Base-by-base conservation (phyloP, 2,329 filamentous ascomycete genomes). In the Pseudocercospora musae region DNA sequence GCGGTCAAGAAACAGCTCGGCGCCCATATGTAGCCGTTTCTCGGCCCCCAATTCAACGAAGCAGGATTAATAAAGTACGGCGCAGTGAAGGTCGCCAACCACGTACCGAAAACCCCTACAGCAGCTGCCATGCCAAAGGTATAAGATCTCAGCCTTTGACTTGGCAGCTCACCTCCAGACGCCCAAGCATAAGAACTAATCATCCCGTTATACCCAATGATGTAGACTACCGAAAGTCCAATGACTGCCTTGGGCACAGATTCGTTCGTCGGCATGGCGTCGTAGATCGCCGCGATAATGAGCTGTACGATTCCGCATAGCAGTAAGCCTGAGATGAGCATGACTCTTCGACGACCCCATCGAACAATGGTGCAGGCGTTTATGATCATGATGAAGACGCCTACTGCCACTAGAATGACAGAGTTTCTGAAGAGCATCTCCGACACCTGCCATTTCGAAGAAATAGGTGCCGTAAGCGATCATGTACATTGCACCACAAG, bases 31-130 rank as follows among this genome's bases (percentile, higher is more conserved):
- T 82, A 86, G 1, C 83, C 80, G 57, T 86, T 85, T 62, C 81
- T 81, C 0, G 84, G 84, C 0, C 84, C 84, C 84, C 84, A 87
- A 66, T 82, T 80, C 42, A 87, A 71, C 0, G 80, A 72, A 13
- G 75, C 71, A 0, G 82, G 81, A 65, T 86, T 86, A 72, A 87
- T 86, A 67, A 86, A 86, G 68, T 86, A 85, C 0, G 83, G 84
- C 1, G 83, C 82, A 0, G 84, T 86, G 66, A 85, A 86, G 0
- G 82, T 84, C 0, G 82, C 82, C 6, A 84, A 75, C 84, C 84
- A 85, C 66, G 83, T 83, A 1, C 81, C 80, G 9, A 85, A 75
- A 71, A 86, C 86, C 0, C 81, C 82, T 21, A 83, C 73, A 3
- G 82, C 80, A 0, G 83, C 80, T 0, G 84, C 83, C 1, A 77